Evolutionary conservation across 2,329 filamentous ascomycete species (phyloP).

Genomic region (Bipolaris cookei): DNA sequence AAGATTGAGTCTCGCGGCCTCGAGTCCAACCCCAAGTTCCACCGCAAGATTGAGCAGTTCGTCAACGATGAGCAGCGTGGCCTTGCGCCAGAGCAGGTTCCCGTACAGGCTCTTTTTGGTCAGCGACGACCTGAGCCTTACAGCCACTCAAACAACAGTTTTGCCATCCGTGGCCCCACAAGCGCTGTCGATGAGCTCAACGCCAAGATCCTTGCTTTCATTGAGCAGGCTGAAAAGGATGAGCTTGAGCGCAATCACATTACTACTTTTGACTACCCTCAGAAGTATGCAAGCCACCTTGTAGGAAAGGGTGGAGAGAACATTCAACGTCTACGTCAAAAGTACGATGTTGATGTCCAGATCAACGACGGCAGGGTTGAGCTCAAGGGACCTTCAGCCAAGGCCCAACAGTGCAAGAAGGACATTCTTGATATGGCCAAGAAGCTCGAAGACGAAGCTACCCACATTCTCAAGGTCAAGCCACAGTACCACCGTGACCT

Average conservation of each 20-base stretch:
- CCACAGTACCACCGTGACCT: constrained; percentile 93
- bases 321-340: constrained; percentile 71
- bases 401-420: constrained; percentile 83
- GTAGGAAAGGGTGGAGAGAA: constrained; percentile 72
- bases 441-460: constrained; percentile 89
- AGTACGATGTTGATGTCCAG: constrained; percentile 79
- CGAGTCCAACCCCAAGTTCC: constrained; percentile 64
- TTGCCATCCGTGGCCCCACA: constrained; percentile 78
- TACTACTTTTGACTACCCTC: constrained; percentile 87
- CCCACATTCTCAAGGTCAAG: constrained; percentile 85
- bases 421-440: constrained; percentile 81
- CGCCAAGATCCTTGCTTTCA: constrained; percentile 75
- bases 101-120: constrained; percentile 62
- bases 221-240: constrained; percentile 87
- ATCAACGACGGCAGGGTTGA: constrained; percentile 93
- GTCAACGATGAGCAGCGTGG: constrained; percentile 63
- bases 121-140: constrained; percentile 54
- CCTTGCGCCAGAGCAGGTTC: constrained; percentile 58
- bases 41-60: constrained; percentile 67
- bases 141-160: constrained; percentile 61
- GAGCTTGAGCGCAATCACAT: constrained; percentile 93
- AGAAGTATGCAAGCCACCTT: constrained; percentile 89
- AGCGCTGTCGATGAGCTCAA: constrained; percentile 74
- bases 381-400: constrained; percentile 93
- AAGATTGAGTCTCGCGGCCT: constrained; percentile 62